Evolutionary conservation across 1,139 yeast genomes (phyloP).

Genomic region (Pichia terricola): DNA sequence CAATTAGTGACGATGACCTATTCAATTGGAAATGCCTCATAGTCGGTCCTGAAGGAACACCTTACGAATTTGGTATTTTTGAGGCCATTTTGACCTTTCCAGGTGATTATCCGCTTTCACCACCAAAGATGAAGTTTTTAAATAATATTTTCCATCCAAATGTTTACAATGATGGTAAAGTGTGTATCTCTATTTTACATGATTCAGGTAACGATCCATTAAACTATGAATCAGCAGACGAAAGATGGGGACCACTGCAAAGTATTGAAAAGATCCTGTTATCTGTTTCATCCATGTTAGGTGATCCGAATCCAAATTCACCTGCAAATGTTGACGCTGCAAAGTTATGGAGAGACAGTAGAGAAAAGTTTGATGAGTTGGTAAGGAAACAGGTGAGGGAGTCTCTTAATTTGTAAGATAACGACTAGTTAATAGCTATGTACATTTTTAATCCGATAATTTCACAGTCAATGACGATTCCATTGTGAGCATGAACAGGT

Average conservation of each 20-base stretch:
- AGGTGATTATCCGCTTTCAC: conserved; percentile 81
- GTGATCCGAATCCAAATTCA: conserved; percentile 93
- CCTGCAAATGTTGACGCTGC: conserved; percentile 98
- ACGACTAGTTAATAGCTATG: too few relatives aligned
- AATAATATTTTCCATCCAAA: conserved; percentile 90
- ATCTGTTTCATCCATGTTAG: conserved; percentile 91
- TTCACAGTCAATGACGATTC: too few relatives aligned
- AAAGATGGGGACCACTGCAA: conserved; percentile 97
- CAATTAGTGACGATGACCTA: conserved; percentile 69
- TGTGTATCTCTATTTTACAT: conserved; percentile 89
- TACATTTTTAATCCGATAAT: too few relatives aligned
- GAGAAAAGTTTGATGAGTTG: conserved; percentile 52
- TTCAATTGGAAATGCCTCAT: conserved; percentile 86
- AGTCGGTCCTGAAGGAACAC: conserved; percentile 90
- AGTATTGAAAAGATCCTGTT: conserved; percentile 89
- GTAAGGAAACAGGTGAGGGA: conserved; percentile 59
- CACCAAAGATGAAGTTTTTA: conserved; percentile 76
- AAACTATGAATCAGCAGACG: conserved; percentile 90
- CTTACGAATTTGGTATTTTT: conserved; percentile 89
- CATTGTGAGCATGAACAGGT: too few relatives aligned
- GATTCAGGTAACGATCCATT: conserved; percentile 97
- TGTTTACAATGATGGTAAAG: conserved; percentile 88
- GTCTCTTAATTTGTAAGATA: conserved; percentile 4
- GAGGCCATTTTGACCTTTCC: conserved; percentile 82
- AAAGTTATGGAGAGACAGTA: conserved; percentile 83